Percentiles rank a stretch among this genome's conserved stretches.
Conservation (phyloP, 345 rosid genomes). For the Lagerstroemia speciosa region DNA sequence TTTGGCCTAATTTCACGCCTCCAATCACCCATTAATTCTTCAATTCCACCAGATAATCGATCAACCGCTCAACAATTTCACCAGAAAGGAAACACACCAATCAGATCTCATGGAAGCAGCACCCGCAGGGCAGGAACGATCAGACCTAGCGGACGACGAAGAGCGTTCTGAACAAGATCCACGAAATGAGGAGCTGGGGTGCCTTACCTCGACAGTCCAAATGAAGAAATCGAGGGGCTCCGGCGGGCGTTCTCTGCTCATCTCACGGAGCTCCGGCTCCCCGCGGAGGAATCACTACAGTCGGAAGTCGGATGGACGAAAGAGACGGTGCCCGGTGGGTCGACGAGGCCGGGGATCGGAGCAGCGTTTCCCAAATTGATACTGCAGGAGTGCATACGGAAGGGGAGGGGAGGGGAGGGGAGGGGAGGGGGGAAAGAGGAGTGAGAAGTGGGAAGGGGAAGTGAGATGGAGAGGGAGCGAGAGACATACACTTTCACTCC, state of each 20-base stretch:
- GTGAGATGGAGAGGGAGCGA: too few species aligned
- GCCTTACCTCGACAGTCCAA: conserved; percentile 90
- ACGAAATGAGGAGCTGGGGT: too few species aligned
- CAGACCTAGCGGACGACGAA: not conserved
- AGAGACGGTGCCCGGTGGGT: conserved; percentile 28
- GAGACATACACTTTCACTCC: too few species aligned
- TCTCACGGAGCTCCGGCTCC: conserved; percentile 14
- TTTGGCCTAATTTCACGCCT: too few species aligned
- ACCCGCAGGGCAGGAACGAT: not conserved
- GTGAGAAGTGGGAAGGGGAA: too few species aligned
- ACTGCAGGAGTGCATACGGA: too few species aligned
- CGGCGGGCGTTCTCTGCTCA: conserved; percentile 73
- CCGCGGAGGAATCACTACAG: too few species aligned
- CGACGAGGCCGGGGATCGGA: not conserved
- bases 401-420: too few species aligned
- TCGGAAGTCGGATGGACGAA: not conserved
- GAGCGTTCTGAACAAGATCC: too few species aligned
- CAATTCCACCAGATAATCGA: not conserved
- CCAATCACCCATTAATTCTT: too few species aligned
- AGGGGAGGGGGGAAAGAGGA: too few species aligned
- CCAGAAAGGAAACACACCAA: not conserved
- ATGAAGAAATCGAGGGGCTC: conserved; percentile 99
- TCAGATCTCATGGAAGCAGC: not conserved
- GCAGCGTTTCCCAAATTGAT: too few species aligned
- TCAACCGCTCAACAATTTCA: not conserved